Conservation (phyloP, 805 yeast genomes). For the Candida anglica region DNA sequence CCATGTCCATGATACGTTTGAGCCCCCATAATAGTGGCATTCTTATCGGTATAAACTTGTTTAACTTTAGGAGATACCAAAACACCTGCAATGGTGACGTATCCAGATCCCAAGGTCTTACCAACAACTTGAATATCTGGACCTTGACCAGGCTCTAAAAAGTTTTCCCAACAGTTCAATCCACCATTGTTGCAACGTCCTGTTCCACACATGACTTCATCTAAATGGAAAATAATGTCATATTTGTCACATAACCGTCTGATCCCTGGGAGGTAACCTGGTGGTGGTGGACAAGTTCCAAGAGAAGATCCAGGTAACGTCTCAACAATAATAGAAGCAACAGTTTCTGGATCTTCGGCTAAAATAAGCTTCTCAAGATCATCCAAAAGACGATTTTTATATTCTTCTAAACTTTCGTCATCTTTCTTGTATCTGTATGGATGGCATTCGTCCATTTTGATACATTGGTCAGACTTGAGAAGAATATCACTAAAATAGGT, state of each 20-base stretch:
- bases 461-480: slow-evolving; percentile 12
- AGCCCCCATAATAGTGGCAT: slow-evolving; percentile 18
- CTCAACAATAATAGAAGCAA: slow-evolving; percentile 22
- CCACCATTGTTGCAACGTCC: slow-evolving; percentile 25
- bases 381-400: slow-evolving; percentile 16
- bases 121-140: slow-evolving; percentile 30
- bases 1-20: slow-evolving; percentile 23
- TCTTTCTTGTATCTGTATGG: slow-evolving; percentile 26
- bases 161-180: slow-evolving; percentile 28
- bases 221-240: slow-evolving; percentile 25
- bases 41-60: slow-evolving; percentile 15
- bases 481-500: slow-evolving; percentile 18
- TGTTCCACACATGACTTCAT: slow-evolving; percentile 36
- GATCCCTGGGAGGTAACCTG: slow-evolving; percentile 22
- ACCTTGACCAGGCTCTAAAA: slow-evolving; percentile 18
- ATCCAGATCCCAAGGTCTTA: slow-evolving; percentile 28
- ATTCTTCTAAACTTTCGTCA: slow-evolving; percentile 17
- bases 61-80: slow-evolving; percentile 23
- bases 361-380: slow-evolving; percentile 19
- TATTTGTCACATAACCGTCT: slow-evolving; percentile 28
- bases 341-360: slow-evolving; percentile 23
- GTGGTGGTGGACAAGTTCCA: slow-evolving; percentile 24
- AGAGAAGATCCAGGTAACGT: slow-evolving; percentile 24
- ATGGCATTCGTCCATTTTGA: slow-evolving; percentile 18
- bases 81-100: slow-evolving; percentile 28